These are phyloP conservation scores for Penicillium sp. DNA, from an alignment of 2,329 filamentous ascomycete species.

Conservation along the genomic window DNA sequence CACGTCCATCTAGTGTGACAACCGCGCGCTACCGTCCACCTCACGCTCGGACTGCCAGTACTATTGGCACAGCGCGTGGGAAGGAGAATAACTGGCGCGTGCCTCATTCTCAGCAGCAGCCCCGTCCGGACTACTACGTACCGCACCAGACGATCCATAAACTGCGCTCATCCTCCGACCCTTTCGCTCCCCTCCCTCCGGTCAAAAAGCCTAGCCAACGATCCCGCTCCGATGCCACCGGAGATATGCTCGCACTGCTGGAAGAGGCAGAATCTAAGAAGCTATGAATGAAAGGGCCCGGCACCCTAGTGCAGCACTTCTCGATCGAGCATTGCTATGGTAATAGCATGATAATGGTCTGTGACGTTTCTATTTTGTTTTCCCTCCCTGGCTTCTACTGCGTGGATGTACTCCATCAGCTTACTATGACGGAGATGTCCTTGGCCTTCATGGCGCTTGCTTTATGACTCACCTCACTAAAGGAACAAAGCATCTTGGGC, in stretches of 20 bases:
- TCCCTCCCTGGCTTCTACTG: not conserved
- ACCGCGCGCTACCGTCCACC: not conserved
- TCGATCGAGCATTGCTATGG: not conserved
- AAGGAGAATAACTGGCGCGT: not conserved
- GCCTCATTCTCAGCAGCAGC: not conserved
- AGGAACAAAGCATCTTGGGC: no score
- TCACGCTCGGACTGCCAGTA: not conserved
- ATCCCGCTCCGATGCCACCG: not conserved
- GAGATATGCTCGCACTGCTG: not conserved
- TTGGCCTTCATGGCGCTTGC: no score
- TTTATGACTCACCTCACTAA: not conserved
- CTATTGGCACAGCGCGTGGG: not conserved
- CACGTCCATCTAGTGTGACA: not conserved
- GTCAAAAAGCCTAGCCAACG: not conserved
- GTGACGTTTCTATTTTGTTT: no score
- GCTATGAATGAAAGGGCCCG: no score
- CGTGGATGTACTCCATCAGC: not conserved
- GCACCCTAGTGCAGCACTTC: not conserved
- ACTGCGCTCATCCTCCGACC: conserved; percentile 4
- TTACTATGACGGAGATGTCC: no score
- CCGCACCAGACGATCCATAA: conserved; percentile 1
- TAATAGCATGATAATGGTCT: not conserved
- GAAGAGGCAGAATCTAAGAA: no score
- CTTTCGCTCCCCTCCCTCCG: not conserved
- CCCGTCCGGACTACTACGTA: not conserved